These are phyloP conservation scores for Nothophytophthora sp. DNA, from an alignment of 352 stramenopile species.

Conservation along the genomic window DNA sequence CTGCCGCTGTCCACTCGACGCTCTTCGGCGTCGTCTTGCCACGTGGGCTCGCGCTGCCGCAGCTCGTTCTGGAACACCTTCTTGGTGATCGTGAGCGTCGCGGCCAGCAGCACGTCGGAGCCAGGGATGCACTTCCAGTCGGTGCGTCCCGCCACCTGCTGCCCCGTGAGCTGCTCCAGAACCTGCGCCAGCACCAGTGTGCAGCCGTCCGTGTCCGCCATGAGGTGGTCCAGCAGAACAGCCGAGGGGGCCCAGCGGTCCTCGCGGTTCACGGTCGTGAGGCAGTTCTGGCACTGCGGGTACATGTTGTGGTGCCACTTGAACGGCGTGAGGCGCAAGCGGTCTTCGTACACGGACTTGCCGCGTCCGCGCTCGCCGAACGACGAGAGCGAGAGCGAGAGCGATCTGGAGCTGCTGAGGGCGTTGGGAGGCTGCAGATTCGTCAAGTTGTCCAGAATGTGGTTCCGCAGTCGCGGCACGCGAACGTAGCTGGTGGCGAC, in stretches of 20 bases:
- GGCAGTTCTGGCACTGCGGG: constrained; percentile 47
- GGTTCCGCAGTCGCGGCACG: constrained; percentile 47
- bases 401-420: constrained; percentile 18
- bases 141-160: constrained; percentile 40
- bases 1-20: constrained; percentile 13
- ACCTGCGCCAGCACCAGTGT: constrained; percentile 55
- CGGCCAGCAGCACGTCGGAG: constrained; percentile 38
- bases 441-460: constrained; percentile 50
- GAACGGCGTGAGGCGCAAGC: constrained; percentile 52
- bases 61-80: constrained; percentile 46
- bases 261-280: constrained; percentile 45
- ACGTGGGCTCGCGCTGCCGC: constrained; percentile 35
- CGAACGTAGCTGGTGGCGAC: constrained; percentile 57
- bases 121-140: constrained; percentile 74
- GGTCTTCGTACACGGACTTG: constrained; percentile 39
- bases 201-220: constrained; percentile 35
- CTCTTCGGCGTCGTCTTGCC: constrained; percentile 32
- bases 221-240: constrained; percentile 33
- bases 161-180: constrained; percentile 52
- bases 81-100: constrained; percentile 42
- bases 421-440: constrained; percentile 20
- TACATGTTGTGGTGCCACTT: constrained; percentile 54
- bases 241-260: constrained; percentile 40
- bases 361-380: constrained; percentile 26
- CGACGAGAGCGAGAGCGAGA: constrained; percentile 21